Percentiles rank a stretch among this genome's conserved stretches.
Conservation (phyloP, 306 rosid genomes). For the Medicago arabica region DNA sequence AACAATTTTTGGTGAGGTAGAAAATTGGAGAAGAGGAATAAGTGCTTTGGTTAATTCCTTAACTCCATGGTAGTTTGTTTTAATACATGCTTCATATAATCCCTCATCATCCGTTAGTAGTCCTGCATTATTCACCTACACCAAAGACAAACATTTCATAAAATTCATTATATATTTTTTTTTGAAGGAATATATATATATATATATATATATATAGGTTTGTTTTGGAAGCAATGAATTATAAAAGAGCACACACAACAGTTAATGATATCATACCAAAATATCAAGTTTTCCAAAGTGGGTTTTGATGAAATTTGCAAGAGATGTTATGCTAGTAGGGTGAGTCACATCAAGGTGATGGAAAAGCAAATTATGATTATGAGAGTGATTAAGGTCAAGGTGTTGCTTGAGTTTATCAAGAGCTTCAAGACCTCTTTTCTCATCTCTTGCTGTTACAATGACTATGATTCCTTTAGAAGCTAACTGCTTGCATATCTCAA, state of each 20-base stretch:
- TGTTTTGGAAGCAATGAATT: neutral
- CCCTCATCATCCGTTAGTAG: slow-evolving; percentile 35
- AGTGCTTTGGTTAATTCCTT: too few relatives aligned
- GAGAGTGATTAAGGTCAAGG: neutral
- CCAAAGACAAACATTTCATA: neutral
- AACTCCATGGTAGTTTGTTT: slow-evolving; percentile 50
- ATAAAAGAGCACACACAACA: neutral
- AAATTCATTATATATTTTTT: neutral
- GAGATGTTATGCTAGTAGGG: slow-evolving; percentile 18
- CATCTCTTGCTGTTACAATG: slow-evolving; percentile 46
- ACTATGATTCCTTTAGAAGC: slow-evolving; percentile 41
- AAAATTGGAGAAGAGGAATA: too few relatives aligned
- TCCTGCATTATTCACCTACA: neutral
- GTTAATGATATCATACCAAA: slow-evolving; percentile 37
- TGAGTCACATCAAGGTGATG: slow-evolving; percentile 51
- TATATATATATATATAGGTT: too few relatives aligned
- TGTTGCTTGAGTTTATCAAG: slow-evolving; percentile 28
- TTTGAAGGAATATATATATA: too few relatives aligned
- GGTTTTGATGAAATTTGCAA: slow-evolving; percentile 38
- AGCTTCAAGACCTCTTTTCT: slow-evolving; percentile 42
- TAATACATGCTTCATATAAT: slow-evolving; percentile 44
- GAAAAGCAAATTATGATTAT: slow-evolving; percentile 5
- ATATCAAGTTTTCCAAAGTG: slow-evolving; percentile 48
- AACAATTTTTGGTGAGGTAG: too few relatives aligned
- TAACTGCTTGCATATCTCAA: slow-evolving; percentile 41